phyloP scores from a whole-genome alignment of 2,329 filamentous ascomycete genomes.

The Rutstroemia sp. region DNA sequence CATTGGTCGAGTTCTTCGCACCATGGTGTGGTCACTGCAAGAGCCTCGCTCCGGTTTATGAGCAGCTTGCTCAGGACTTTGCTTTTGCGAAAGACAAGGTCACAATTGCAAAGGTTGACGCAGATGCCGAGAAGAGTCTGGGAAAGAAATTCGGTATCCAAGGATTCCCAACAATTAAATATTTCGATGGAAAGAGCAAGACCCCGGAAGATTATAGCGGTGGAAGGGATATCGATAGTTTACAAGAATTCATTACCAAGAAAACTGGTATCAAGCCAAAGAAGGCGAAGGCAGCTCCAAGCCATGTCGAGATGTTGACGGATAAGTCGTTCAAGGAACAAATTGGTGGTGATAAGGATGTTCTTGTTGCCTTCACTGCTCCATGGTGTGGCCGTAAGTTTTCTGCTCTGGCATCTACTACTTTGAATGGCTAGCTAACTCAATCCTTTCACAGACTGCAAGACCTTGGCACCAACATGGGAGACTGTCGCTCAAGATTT shows the following conservation, averaged over 20 bases:
- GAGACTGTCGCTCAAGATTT: constrained; percentile 81
- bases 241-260: constrained; percentile 72
- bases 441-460: constrained; percentile 67
- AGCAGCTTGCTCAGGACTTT: constrained; percentile 75
- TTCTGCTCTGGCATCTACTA: background rate
- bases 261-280: constrained; percentile 82
- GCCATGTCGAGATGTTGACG: constrained; percentile 70
- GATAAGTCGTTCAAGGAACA: constrained; percentile 70
- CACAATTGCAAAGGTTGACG: constrained; percentile 91
- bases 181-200: constrained; percentile 91
- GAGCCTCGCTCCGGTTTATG: constrained; percentile 87
- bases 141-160: constrained; percentile 83
- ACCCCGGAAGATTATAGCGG: constrained; percentile 79
- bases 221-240: constrained; percentile 79
- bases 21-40: constrained; percentile 99
- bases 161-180: constrained; percentile 96
- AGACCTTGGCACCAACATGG: constrained; percentile 83
- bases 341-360: constrained; percentile 79
- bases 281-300: constrained; percentile 63
- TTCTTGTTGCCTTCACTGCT: constrained; percentile 93
- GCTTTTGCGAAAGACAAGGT: constrained; percentile 65
- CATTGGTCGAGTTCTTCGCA: constrained; percentile 95
- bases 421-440: background rate
- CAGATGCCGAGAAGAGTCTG: constrained; percentile 77
- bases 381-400: constrained; percentile 91